These are phyloP conservation scores for Arthrobotrys musiformis DNA, from an alignment of 2,329 filamentous ascomycete genomes.

Conservation along the genomic window DNA sequence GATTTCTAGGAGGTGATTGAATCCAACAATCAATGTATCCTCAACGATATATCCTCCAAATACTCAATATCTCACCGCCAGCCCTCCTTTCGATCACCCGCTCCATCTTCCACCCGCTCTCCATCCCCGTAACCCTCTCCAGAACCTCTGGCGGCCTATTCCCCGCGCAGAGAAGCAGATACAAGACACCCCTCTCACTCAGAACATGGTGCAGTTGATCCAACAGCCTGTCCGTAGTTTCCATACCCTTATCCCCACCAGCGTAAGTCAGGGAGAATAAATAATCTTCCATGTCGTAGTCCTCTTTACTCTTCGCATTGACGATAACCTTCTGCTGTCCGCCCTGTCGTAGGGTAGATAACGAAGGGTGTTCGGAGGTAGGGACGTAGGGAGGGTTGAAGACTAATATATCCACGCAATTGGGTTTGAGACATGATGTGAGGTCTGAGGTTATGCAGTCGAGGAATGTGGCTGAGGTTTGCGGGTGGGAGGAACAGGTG, in stretches of 20 bases:
- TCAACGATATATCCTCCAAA: conserved; percentile 82
- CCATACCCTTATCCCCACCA: conserved; percentile 91
- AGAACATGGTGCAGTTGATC: conserved; percentile 74
- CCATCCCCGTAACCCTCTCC: conserved; percentile 70
- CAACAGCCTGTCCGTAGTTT: conserved; percentile 84
- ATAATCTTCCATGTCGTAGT: conserved; percentile 83
- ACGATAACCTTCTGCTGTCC: conserved; percentile 58
- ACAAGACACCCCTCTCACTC: conserved; percentile 78
- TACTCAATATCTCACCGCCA: conserved; percentile 93
- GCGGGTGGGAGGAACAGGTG: conserved; percentile 64
- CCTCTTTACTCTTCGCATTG: conserved; percentile 58
- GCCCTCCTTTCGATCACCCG: conserved; percentile 82
- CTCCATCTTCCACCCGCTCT: conserved; percentile 75
- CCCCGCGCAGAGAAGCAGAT: conserved; percentile 87
- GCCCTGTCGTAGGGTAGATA: conserved; percentile 58
- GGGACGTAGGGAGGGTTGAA: conserved; percentile 99
- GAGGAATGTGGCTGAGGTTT: conserved; percentile 68
- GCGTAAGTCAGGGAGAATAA: conserved; percentile 88
- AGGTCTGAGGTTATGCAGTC: conserved; percentile 78
- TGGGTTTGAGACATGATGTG: conserved; percentile 69
- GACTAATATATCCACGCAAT: conserved; percentile 80
- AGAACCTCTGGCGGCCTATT: conserved; percentile 84
- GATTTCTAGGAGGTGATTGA: background rate
- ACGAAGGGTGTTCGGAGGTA: conserved; percentile 76
- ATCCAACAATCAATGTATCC: background rate